phyloP scores from a whole-genome alignment of 192 early-diverging fungal species.

The Rhizophlyctis rosea region DNA sequence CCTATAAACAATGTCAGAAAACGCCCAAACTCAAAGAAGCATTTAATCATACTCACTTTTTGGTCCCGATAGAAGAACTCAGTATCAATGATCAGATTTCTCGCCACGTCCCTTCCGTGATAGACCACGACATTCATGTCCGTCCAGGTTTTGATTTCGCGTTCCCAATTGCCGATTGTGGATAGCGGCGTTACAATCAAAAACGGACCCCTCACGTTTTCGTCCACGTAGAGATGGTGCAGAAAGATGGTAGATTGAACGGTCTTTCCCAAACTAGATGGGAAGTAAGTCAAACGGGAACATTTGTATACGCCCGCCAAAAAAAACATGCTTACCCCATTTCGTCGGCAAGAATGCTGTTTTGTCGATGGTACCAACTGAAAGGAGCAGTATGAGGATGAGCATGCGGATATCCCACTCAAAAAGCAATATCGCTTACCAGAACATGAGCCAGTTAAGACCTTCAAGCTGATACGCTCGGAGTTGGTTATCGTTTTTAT shows the following conservation, averaged over 20 bases:
- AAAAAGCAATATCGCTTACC: constrained; percentile 33
- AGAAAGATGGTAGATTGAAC: constrained; percentile 77
- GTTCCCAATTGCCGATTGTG: constrained; percentile 64
- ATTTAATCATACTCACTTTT: constrained; percentile 16
- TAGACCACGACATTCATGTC: constrained; percentile 69
- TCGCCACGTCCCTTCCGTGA: constrained; percentile 66
- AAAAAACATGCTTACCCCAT: constrained; percentile 43
- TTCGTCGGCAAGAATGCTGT: constrained; percentile 57
- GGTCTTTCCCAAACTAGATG: constrained; percentile 60
- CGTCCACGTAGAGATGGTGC: constrained; percentile 59
- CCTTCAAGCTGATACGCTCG: constrained; percentile 80
- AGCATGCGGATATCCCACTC: not conserved
- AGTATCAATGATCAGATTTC: constrained; percentile 76
- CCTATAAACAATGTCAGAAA: constrained; percentile 13
- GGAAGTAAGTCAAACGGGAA: not conserved
- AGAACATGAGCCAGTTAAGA: constrained; percentile 78
- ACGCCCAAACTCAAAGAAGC: constrained; percentile 1
- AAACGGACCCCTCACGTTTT: constrained; percentile 71
- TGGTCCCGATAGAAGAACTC: constrained; percentile 71
- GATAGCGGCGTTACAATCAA: constrained; percentile 61
- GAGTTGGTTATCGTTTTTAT: constrained; percentile 68
- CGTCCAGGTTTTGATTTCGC: constrained; percentile 75
- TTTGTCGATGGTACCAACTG: constrained; percentile 68
- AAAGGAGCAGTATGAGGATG: not conserved
- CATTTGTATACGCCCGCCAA: not conserved